A percentile compares a stretch with the other conserved stretches of the same genome.
Conservation (phyloP, 352 stramenopile genomes). For the Globisporangium viniferum region DNA sequence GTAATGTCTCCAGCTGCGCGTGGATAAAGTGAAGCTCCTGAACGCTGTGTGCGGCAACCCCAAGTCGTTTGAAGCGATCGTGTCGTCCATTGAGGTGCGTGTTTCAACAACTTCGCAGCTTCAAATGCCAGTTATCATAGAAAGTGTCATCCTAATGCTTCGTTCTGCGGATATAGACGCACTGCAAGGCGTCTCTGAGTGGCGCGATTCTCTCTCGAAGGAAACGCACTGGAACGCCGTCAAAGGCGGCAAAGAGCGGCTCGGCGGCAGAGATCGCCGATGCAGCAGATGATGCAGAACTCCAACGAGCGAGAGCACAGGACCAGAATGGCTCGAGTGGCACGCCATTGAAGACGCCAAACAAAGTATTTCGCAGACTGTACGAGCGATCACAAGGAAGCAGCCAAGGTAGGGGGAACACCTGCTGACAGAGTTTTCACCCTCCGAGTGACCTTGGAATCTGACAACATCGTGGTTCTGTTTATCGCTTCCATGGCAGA, state of each 20-base stretch:
- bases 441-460: neutral
- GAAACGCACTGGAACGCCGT: constrained; percentile 17
- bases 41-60: constrained; percentile 57
- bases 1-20: constrained; percentile 32
- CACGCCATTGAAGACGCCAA: constrained; percentile 2
- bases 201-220: constrained; percentile 34
- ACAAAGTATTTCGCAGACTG: constrained; percentile 9
- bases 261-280: constrained; percentile 13
- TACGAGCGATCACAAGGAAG: constrained; percentile 8
- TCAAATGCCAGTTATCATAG: neutral
- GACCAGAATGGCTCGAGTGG: neutral
- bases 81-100: constrained; percentile 61
- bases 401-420: constrained; percentile 1
- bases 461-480: neutral
- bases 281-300: neutral
- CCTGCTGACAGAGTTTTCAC: neutral
- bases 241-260: neutral
- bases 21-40: constrained; percentile 58
- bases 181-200: constrained; percentile 43
- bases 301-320: neutral
- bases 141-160: neutral
- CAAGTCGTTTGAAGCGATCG: constrained; percentile 60
- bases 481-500: neutral
- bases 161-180: constrained; percentile 19
- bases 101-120: neutral